Conservation (phyloP, 371 early-diverging fungal species). For the Rhizomucor pusillus region DNA sequence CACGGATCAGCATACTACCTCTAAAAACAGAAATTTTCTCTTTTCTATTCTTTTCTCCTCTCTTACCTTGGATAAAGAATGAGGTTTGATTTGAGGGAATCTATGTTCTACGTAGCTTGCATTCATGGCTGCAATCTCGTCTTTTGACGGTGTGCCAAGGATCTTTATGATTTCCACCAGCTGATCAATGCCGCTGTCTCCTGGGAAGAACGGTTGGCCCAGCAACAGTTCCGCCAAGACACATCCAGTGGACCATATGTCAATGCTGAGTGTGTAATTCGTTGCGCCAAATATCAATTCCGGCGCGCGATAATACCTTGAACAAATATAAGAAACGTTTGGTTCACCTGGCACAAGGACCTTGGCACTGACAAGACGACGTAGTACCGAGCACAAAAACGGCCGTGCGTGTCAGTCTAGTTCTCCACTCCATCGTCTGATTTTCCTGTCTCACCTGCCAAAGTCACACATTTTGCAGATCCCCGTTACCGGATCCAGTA, state of each 20-base stretch:
- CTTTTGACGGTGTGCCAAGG: slow-evolving; percentile 96
- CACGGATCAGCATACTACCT: background rate
- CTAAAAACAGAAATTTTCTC: background rate
- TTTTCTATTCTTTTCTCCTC: background rate
- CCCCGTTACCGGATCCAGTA: slow-evolving; percentile 82
- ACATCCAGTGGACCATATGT: slow-evolving; percentile 99
- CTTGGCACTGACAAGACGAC: no score
- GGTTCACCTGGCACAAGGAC: slow-evolving; percentile 92
- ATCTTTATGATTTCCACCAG: slow-evolving; percentile 99
- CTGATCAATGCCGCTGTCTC: slow-evolving; percentile 99
- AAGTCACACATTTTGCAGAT: slow-evolving; percentile 98
- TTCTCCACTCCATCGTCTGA: slow-evolving; percentile 5
- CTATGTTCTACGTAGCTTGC: slow-evolving; percentile 96
- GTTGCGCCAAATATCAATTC: slow-evolving; percentile 98
- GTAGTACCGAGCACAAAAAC: no score
- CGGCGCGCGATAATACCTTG: slow-evolving; percentile 98
- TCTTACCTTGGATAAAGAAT: slow-evolving; percentile 79
- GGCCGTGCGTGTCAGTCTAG: no score
- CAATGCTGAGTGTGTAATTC: slow-evolving; percentile 87
- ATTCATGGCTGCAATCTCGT: slow-evolving; percentile 96
- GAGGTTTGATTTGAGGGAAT: slow-evolving; percentile 96
- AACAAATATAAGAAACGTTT: slow-evolving; percentile 98
- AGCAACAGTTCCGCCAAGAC: slow-evolving; percentile 98
- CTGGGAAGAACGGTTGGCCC: slow-evolving; percentile 97
- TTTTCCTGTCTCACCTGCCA: slow-evolving; percentile 67